phyloP scores from a whole-genome alignment of 768 basidiomycete genomes.

The Phanerodontia chrysosporium region DNA sequence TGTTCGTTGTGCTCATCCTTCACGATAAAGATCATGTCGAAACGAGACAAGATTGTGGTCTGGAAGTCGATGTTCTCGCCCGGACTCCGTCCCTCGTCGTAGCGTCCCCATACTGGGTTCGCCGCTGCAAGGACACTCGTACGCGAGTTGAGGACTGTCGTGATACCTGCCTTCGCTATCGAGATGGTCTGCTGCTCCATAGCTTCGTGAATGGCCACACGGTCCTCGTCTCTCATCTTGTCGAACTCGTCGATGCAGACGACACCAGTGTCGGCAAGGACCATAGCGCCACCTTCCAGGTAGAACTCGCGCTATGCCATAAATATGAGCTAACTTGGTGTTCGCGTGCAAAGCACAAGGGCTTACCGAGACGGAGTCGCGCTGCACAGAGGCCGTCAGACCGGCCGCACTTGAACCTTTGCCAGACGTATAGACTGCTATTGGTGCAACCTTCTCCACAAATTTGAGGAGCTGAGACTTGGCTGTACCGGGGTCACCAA shows the following conservation, averaged over 20 bases:
- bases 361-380: slow-evolving; percentile 87
- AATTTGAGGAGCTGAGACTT: slow-evolving; percentile 98
- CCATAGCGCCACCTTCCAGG: slow-evolving; percentile 99
- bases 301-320: slow-evolving; percentile 86
- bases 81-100: slow-evolving; percentile 94
- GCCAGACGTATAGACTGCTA: slow-evolving; percentile 97
- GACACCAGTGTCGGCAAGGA: slow-evolving; percentile 95
- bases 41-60: slow-evolving; percentile 95
- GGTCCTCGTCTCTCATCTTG: slow-evolving; percentile 99
- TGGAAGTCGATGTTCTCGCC: slow-evolving; percentile 99
- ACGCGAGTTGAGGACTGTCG: slow-evolving; percentile 92
- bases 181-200: slow-evolving; percentile 99
- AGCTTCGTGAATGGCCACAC: slow-evolving; percentile 98
- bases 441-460: slow-evolving; percentile 97
- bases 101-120: slow-evolving; percentile 96
- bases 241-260: slow-evolving; percentile 99
- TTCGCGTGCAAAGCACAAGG: slow-evolving; percentile 27
- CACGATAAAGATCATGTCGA: slow-evolving; percentile 99
- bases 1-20: slow-evolving; percentile 96
- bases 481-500: slow-evolving; percentile 98
- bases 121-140: slow-evolving; percentile 96
- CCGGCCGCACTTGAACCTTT: slow-evolving; percentile 98
- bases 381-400: slow-evolving; percentile 95
- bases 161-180: slow-evolving; percentile 98
- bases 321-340: neutral